phyloP scores from a whole-genome alignment of 2,329 filamentous ascomycete species.

The Verruconis gallopava region DNA sequence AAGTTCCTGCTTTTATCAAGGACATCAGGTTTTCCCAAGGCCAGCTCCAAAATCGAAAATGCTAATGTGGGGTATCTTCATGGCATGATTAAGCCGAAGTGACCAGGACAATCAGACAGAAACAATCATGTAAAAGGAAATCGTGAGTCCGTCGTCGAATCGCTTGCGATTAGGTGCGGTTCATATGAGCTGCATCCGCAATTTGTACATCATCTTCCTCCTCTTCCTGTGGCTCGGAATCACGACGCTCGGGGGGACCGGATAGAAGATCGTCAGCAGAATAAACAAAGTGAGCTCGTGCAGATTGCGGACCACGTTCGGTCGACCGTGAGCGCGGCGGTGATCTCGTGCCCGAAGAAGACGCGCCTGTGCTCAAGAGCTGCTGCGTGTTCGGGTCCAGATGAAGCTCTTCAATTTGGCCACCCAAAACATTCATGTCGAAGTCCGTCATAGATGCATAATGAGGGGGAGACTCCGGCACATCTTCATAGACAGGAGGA shows the following conservation, averaged over 20 bases:
- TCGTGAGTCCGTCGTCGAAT: background rate
- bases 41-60: too few relatives aligned
- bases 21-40: too few relatives aligned
- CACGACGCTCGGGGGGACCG: background rate
- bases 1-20: too few relatives aligned
- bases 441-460: slow-evolving; percentile 19
- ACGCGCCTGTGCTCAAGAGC: background rate
- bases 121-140: slow-evolving; percentile 4
- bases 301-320: background rate
- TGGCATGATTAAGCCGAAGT: background rate
- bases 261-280: slow-evolving; percentile 3
- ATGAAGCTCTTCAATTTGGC: slow-evolving; percentile 8
- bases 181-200: too few relatives aligned
- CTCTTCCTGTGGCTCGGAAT: slow-evolving; percentile 1
- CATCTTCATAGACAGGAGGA: slow-evolving; percentile 86
- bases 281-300: slow-evolving; percentile 3
- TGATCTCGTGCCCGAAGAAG: background rate
- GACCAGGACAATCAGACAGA: background rate
- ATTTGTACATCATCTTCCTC: slow-evolving; percentile 4
- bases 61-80: background rate
- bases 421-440: background rate
- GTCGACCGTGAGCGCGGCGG: background rate
- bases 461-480: slow-evolving; percentile 68
- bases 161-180: too few relatives aligned
- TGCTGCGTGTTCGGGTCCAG: slow-evolving; percentile 7